Percentiles rank a stretch among this genome's conserved stretches.
Conservation (phyloP, 1,284 basidiomycete species). For the Cryptococcus hybrid region DNA sequence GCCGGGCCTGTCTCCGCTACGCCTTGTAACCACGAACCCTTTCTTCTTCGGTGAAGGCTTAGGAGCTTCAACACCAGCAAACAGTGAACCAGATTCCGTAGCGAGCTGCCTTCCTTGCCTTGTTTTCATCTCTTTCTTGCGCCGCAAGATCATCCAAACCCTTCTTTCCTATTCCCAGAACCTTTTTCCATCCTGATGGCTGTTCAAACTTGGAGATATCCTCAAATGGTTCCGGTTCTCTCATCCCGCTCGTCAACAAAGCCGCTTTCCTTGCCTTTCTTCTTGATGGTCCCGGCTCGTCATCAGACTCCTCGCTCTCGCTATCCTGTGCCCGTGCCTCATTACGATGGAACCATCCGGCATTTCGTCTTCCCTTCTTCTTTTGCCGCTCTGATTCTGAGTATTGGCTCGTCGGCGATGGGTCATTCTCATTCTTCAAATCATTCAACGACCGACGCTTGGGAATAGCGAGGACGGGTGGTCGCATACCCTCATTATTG, state of each 20-base stretch:
- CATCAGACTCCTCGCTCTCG: conserved; percentile 28
- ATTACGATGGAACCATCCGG: conserved; percentile 18
- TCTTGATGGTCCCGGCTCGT: conserved; percentile 35
- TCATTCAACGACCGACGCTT: conserved; percentile 41
- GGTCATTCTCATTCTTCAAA: conserved; percentile 27
- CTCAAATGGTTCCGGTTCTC: conserved; percentile 23
- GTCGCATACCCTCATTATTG: conserved; percentile 27
- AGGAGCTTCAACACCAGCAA: conserved; percentile 35
- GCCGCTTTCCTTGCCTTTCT: conserved; percentile 12
- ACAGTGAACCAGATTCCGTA: conserved; percentile 36
- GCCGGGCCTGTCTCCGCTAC: conserved; percentile 6
- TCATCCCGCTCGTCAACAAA: neutral
- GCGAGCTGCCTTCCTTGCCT: conserved; percentile 43
- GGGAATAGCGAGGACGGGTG: conserved; percentile 33
- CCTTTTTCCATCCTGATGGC: conserved; percentile 5
- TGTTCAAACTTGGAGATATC: neutral
- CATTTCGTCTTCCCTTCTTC: conserved; percentile 15
- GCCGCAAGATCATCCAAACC: conserved; percentile 23
- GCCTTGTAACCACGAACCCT: conserved; percentile 20
- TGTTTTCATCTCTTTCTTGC: conserved; percentile 36
- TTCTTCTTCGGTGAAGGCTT: conserved; percentile 10
- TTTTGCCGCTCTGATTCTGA: conserved; percentile 15
- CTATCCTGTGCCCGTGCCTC: neutral
- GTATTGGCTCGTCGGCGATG: conserved; percentile 17
- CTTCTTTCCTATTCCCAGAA: conserved; percentile 21